Evolutionary conservation across 257 asterid genomes (phyloP).

Genomic region (Ajuga chamaepitys): DNA sequence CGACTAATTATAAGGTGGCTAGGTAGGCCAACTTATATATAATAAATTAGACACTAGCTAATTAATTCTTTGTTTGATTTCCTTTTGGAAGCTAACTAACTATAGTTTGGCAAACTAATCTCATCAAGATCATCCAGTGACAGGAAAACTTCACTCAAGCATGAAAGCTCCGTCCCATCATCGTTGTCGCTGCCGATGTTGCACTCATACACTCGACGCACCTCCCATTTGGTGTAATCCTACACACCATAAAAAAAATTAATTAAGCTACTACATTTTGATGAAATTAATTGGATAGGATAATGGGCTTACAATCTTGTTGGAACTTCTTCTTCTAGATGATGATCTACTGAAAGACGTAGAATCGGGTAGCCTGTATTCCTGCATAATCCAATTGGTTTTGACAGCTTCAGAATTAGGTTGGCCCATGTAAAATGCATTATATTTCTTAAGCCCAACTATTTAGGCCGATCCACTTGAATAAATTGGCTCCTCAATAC

Average conservation of each 20-base stretch:
- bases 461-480: slow-evolving; percentile 39
- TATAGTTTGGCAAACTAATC: slow-evolving; percentile 59
- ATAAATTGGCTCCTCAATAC: slow-evolving; percentile 64
- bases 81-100: slow-evolving; percentile 14
- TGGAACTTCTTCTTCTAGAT: slow-evolving; percentile 36
- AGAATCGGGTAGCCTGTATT: slow-evolving; percentile 48
- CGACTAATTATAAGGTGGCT: slow-evolving; percentile 5
- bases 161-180: slow-evolving; percentile 75
- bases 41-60: slow-evolving; percentile 22
- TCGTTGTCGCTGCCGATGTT: slow-evolving; percentile 37
- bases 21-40: slow-evolving; percentile 16
- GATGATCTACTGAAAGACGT: slow-evolving; percentile 44
- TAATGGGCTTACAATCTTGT: slow-evolving; percentile 44
- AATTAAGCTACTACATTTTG: background rate
- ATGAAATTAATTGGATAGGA: too few relatives aligned
- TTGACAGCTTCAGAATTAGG: slow-evolving; percentile 42
- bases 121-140: slow-evolving; percentile 88
- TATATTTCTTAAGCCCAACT: slow-evolving; percentile 58
- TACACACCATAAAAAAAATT: background rate
- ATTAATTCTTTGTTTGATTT: background rate
- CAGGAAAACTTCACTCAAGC: slow-evolving; percentile 90
- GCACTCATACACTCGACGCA: slow-evolving; percentile 74
- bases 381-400: slow-evolving; percentile 94
- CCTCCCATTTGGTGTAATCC: slow-evolving; percentile 86
- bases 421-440: slow-evolving; percentile 62